Evolutionary conservation across 148 eudicot genomes (phyloP), one percentile per base, ranked within the genome.

Genomic region (Talinum fruticosum): DNA sequence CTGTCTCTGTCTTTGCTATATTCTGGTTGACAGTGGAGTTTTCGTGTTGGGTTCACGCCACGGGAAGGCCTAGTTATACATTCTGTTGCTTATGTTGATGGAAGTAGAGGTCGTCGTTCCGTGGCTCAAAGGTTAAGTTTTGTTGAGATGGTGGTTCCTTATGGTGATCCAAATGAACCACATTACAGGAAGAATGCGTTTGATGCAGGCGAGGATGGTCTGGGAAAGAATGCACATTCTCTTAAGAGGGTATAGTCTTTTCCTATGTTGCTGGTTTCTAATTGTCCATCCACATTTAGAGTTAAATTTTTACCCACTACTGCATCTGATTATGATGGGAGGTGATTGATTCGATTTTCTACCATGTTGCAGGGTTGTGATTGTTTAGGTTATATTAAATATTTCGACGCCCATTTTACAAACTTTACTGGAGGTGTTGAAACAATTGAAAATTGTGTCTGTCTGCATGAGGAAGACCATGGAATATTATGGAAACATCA

Each of bases 131-230:
- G 98, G 84, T 80, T 96, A 84, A 96, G 98, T 81, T 91, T 96
- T 87, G 99, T 96, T 82, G 99, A 96, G 87, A 96, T 96, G 98
- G 99, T 96, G 78, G 98, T 96, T 67, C 99, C 99, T 30, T 96
- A 93, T 85, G 99, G 99, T 51, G 99, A 96, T 88, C 97, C 99
- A 59, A 91, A 93, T 85, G 99, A 93, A 71, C 99, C 99, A 47
- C 99, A 96, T 85, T 96, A 96, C 83, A 91, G 98, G 77, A 96
- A 96, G 81, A 96, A 96, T 88, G 99, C 99, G 79, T 96, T 96
- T 89, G 99, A 93, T 91, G 99, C 99, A 33, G 98, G 99, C 66
- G 99, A 96, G 88, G 99, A 96, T 86, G 99, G 99, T 18, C 87
- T 96, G 44, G 99, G 98, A 15, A 96, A 88, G 83, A 96, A 91